Evolutionary conservation across 2,329 filamentous ascomycete species (phyloP), one percentile per base, ranked within the genome.

Genomic region (Curvularia eragrostidis): DNA sequence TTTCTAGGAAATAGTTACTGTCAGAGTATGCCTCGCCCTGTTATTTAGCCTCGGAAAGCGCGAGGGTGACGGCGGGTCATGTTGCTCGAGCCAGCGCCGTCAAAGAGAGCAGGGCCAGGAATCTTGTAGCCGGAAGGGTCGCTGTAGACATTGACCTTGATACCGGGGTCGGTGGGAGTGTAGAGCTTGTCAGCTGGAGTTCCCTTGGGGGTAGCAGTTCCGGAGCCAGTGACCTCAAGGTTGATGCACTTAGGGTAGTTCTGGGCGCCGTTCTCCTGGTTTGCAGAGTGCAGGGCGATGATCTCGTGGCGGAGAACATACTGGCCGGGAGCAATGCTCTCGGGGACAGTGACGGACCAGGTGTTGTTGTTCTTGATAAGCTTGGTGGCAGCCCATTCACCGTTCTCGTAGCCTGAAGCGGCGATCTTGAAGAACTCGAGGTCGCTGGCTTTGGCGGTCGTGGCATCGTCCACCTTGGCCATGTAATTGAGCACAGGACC

Each of bases 401-500:
- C 78, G 59, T 77, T 69, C 58, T 83, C 76, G 62, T 86, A 80
- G 56, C 87, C 87, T 32, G 73, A 78, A 54, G 81, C 81, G 38
- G 83, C 81, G 57, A 89, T 88, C 81, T 90, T 90, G 82, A 87
- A 85, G 75, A 84, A 89, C 62, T 83, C 74, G 28, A 89, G 80
- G 5, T 76, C 69, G 2, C 73, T 76, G 74, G 85, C 84, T 73
- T 84, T 81, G 54, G 82, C 84, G 0, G 73, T 72, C 36, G 82
- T 78, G 73, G 84, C 88, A 72, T 86, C 81, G 21, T 82, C 85
- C 12, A 64, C 63, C 65, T 81, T 81, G 54, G 87, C 87, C 15
- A 89, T 36, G 32, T 36, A 36, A 7, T 36, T 15, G 32, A 36
- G 13, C 3, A 36, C 32, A 36, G 32, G 32, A 15, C 32, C 32